Conservation (phyloP, 176 grass and related monocot species). For the Alloteropsis semialata region DNA sequence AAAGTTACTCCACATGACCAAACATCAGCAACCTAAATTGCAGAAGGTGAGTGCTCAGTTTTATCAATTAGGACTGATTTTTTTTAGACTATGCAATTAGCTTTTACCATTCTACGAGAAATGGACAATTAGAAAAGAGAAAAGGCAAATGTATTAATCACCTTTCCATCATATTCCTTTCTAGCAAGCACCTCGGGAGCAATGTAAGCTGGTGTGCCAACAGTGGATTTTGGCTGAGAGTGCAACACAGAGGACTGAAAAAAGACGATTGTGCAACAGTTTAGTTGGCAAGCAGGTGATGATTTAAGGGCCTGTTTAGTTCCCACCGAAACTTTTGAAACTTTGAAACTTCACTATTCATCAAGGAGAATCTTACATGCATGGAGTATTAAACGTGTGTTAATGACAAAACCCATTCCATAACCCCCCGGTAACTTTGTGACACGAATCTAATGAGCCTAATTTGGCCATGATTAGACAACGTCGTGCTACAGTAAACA, state of each 20-base stretch:
- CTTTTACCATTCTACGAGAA: background rate
- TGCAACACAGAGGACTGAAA: constrained; percentile 86
- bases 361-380: too few relatives aligned
- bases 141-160: constrained; percentile 21
- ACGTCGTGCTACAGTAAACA: too few relatives aligned
- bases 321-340: too few relatives aligned
- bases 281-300: constrained; percentile 9
- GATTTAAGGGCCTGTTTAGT: too few relatives aligned
- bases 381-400: too few relatives aligned
- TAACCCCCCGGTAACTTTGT: too few relatives aligned
- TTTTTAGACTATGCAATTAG: background rate
- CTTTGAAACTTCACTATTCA: too few relatives aligned
- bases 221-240: constrained; percentile 96
- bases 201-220: constrained; percentile 95
- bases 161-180: constrained; percentile 95
- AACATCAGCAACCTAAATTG: constrained; percentile 88
- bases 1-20: constrained; percentile 98
- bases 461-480: too few relatives aligned
- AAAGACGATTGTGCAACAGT: background rate
- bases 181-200: constrained; percentile 85
- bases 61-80: background rate
- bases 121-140: background rate
- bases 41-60: background rate
- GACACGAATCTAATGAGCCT: too few relatives aligned
- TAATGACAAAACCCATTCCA: too few relatives aligned